phyloP scores from a whole-genome alignment of 495 filamentous ascomycete species.

The Lophiostoma macrostomum region DNA sequence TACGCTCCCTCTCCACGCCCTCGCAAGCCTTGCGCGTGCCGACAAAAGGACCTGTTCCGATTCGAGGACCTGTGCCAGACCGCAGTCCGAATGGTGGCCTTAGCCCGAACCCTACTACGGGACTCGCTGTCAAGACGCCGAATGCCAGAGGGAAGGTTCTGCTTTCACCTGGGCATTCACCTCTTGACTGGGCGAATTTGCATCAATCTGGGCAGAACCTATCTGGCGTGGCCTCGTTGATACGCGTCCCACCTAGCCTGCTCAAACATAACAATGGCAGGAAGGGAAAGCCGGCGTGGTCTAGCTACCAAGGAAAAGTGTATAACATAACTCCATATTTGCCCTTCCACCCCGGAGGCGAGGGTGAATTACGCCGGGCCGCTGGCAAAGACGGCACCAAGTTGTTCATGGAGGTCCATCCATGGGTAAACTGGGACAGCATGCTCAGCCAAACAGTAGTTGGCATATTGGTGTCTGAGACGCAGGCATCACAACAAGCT shows the following conservation, averaged over 20 bases:
- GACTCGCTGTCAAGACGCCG: constrained; percentile 24
- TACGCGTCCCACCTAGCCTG: constrained; percentile 72
- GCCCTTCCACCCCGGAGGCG: constrained; percentile 88
- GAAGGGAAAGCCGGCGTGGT: constrained; percentile 84
- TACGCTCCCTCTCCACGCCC: constrained; percentile 26
- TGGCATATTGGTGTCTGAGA: constrained; percentile 79
- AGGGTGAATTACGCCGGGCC: constrained; percentile 74
- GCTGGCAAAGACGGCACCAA: constrained; percentile 75
- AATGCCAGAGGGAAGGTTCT: constrained; percentile 56
- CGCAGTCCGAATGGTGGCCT: constrained; percentile 29
- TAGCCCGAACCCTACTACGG: constrained; percentile 10
- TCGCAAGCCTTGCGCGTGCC: constrained; percentile 42
- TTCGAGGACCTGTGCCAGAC: constrained; percentile 35
- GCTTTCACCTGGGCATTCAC: constrained; percentile 82
- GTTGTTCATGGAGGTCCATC: constrained; percentile 88
- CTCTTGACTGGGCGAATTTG: constrained; percentile 91
- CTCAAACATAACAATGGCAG: constrained; percentile 73
- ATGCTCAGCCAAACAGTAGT: constrained; percentile 85
- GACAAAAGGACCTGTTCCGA: constrained; percentile 41
- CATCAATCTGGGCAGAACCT: constrained; percentile 63
- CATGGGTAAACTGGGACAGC: constrained; percentile 97
- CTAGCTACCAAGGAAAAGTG: constrained; percentile 75
- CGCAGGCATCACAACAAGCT: neutral
- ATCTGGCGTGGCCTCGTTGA: constrained; percentile 50
- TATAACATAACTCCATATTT: constrained; percentile 92